phyloP scores from a whole-genome alignment of 495 filamentous ascomycete genomes.

The Geopyxis carbonaria region DNA sequence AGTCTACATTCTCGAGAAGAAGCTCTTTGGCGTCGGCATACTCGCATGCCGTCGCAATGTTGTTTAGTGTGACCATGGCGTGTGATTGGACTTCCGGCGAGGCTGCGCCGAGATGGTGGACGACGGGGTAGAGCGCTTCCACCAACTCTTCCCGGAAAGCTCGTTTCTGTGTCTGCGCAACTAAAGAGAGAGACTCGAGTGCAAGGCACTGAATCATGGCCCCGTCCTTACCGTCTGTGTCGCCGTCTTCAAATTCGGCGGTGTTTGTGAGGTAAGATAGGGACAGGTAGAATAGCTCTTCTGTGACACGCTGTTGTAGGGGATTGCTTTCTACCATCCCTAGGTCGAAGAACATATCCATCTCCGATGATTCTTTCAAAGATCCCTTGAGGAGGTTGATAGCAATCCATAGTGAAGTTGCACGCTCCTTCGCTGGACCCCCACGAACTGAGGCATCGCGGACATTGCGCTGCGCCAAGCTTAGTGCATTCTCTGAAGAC shows the following conservation, averaged over 20 bases:
- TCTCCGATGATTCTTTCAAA: constrained; percentile 31
- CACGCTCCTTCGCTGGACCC: constrained; percentile 8
- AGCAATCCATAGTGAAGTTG: constrained; percentile 62
- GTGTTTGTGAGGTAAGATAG: constrained; percentile 43
- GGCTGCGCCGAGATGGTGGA: constrained; percentile 66
- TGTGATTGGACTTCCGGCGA: constrained; percentile 54
- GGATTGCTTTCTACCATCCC: constrained; percentile 32
- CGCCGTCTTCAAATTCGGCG: constrained; percentile 35
- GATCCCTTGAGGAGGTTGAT: constrained; percentile 49
- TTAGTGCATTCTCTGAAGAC: constrained; percentile 19
- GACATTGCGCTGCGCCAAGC: constrained; percentile 20
- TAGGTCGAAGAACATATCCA: constrained; percentile 50
- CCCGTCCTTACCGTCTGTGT: constrained; percentile 26
- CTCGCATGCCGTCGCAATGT: constrained; percentile 54
- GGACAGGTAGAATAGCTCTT: constrained; percentile 68
- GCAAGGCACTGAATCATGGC: constrained; percentile 39
- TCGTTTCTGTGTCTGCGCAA: constrained; percentile 45
- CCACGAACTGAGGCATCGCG: constrained; percentile 13
- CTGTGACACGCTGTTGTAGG: constrained; percentile 40
- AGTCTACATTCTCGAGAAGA: constrained; percentile 85
- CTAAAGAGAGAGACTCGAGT: constrained; percentile 55
- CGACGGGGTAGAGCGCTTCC: constrained; percentile 76
- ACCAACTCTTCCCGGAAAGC: constrained; percentile 74
- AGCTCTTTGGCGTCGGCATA: constrained; percentile 60
- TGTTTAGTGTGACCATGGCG: constrained; percentile 68